Evolutionary conservation across 176 grass and related monocot species (phyloP), one percentile per base, ranked within the genome.

Genomic region (Carex littledalei): DNA sequence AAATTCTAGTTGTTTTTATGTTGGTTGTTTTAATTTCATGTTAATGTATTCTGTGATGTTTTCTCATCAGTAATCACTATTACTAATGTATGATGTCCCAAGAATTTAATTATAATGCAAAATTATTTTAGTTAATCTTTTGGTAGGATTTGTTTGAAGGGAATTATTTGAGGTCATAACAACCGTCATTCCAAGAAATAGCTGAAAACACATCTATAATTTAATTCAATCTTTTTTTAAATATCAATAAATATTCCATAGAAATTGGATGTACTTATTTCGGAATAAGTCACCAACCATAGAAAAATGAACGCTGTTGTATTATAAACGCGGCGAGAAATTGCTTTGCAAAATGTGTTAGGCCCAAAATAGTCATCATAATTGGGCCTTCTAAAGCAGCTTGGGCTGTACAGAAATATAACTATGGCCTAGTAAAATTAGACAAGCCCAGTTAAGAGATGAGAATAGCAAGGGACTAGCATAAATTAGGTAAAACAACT

Each of bases 31-130:
- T 53, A 77, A 77, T 8, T 21, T 55, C 13, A 77, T 17, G n/a
- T 49, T 49, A 72, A 26, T 76, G 71, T 76, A 76, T 76, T 76
- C 45, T 76, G 53, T 76, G 43, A 72, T 72, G 68, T 1, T 41
- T 71, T 3, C 4, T 37, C 14, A 35, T 67, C 47, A 50, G 57
- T 60, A 60, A 63, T 24, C 9, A 24, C 4, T 52, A 26, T 75
- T 13, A 53, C n/a, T 76, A 24, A 53, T 50, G 52, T 76, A 15
- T 26, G 11, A 78, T 78, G 74, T 29, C 12, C 2, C 10, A 14
- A 77, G 47, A 77, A 55, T 20, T 26, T 31, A 54, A 77, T 29
- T 75, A 20, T 69, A 69, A 18, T 69, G 66, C 66, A 69, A 69
- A 16, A 2, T 18, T 8, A 17, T 35, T 69, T 68, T 17, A 8